Percentiles rank a stretch among this genome's conserved stretches.
Evolutionary conservation across 148 eudicot species (phyloP).

Genomic region (Camellia sinensis): DNA sequence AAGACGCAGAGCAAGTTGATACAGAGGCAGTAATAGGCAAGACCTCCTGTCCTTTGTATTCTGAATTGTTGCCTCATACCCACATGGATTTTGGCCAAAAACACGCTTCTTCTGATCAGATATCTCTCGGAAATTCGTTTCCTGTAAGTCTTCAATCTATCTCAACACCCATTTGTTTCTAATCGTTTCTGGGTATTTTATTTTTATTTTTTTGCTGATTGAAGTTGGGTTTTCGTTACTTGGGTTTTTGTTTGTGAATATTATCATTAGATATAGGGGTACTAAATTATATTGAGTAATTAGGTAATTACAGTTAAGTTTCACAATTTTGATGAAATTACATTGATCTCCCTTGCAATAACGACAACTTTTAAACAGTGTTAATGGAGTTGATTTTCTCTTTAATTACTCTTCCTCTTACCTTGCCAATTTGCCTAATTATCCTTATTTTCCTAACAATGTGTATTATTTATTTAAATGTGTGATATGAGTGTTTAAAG

Average conservation of each 20-base stretch:
- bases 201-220: background rate
- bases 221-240: background rate
- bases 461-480: too few species aligned
- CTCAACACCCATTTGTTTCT: background rate
- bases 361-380: too few species aligned
- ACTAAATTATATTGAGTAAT: too few species aligned
- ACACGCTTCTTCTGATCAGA: slow-evolving; percentile 11
- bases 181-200: background rate
- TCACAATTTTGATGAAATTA: too few species aligned
- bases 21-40: slow-evolving; percentile 32
- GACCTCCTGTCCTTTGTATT: slow-evolving; percentile 18
- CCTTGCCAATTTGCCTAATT: too few species aligned
- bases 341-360: too few species aligned
- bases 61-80: too few species aligned
- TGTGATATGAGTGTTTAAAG: too few species aligned
- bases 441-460: too few species aligned
- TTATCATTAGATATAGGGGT: background rate
- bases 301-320: too few species aligned
- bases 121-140: slow-evolving; percentile 21
- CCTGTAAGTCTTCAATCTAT: slow-evolving; percentile 37
- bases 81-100: slow-evolving; percentile 17
- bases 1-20: slow-evolving; percentile 52
- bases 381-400: too few species aligned
- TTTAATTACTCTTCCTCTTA: too few species aligned
- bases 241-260: background rate